These are phyloP conservation scores for Trypanosoma platydactyli DNA, from an alignment of 208 protist genomes.

Conservation along the genomic window DNA sequence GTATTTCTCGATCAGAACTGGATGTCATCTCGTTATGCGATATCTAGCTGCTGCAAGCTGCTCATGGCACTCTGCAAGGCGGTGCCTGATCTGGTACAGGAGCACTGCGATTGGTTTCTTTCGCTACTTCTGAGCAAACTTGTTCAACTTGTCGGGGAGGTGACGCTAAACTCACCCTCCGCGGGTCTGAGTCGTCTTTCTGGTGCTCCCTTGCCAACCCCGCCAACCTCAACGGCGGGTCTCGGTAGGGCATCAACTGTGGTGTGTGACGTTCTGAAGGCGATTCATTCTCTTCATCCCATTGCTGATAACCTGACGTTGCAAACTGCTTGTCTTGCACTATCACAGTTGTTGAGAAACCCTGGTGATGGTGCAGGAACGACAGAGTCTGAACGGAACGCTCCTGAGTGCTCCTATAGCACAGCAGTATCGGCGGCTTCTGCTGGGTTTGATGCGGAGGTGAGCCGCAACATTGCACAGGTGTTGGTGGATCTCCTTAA, in stretches of 20 bases:
- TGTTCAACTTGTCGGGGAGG: slow-evolving; percentile 24
- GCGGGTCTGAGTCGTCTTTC: background rate
- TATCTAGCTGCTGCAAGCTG: slow-evolving; percentile 62
- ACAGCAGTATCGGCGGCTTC: too few relatives aligned
- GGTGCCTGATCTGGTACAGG: slow-evolving; percentile 65
- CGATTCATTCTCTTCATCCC: slow-evolving; percentile 24
- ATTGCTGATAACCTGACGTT: slow-evolving; percentile 24
- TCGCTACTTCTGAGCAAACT: slow-evolving; percentile 54
- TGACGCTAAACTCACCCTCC: background rate
- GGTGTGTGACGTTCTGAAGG: slow-evolving; percentile 25
- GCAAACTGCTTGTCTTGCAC: slow-evolving; percentile 22
- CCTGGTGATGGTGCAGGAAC: background rate
- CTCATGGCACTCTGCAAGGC: slow-evolving; percentile 55
- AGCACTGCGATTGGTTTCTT: slow-evolving; percentile 58
- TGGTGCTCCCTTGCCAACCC: background rate
- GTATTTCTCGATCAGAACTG: slow-evolving; percentile 59
- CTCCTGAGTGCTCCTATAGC: background rate
- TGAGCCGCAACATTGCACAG: slow-evolving; percentile 53
- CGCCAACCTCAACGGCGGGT: background rate
- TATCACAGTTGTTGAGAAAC: slow-evolving; percentile 28
- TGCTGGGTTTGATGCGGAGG: slow-evolving; percentile 25
- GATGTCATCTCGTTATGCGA: slow-evolving; percentile 29
- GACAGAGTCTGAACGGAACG: background rate
- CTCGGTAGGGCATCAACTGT: background rate
- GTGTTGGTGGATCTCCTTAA: slow-evolving; percentile 59